phyloP scores from a whole-genome alignment of 2,329 filamentous ascomycete species.

The Cytospora mali region DNA sequence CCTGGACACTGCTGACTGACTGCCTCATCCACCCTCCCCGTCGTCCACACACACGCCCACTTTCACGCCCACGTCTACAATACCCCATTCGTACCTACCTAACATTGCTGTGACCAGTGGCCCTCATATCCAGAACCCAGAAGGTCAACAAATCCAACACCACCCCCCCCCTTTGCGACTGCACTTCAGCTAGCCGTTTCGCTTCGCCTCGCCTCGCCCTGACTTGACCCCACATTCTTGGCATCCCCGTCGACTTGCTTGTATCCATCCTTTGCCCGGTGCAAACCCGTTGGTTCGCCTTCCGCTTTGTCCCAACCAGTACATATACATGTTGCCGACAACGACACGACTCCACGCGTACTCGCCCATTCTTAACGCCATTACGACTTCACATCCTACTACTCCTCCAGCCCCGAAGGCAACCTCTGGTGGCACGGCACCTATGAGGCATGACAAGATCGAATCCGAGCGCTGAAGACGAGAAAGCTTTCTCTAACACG shows the following conservation, averaged over 20 bases:
- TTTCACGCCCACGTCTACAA: neutral
- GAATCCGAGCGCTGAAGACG: constrained; percentile 25
- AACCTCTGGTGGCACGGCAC: constrained; percentile 21
- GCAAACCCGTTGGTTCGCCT: constrained; percentile 4
- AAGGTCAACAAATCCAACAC: neutral
- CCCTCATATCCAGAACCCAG: neutral
- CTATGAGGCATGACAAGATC: constrained; percentile 29
- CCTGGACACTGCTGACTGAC: neutral
- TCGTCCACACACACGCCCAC: neutral
- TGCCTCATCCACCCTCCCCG: neutral
- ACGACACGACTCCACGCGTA: neutral
- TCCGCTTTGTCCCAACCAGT: constrained; percentile 6
- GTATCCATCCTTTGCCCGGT: constrained; percentile 18
- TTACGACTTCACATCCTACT: constrained; percentile 8
- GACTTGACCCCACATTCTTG: constrained; percentile 1
- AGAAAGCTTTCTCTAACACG: constrained; percentile 20
- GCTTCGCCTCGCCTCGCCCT: constrained; percentile 13
- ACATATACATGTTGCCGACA: constrained; percentile 15
- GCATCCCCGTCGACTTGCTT: constrained; percentile 2
- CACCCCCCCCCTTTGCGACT: no score
- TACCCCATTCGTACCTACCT: neutral
- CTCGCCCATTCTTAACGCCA: neutral
- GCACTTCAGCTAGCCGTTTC: constrained; percentile 1
- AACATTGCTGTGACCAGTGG: neutral
- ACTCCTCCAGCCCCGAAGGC: neutral